Evolutionary conservation across 805 yeast genomes (phyloP).

Genomic region (Candida nitratophila): DNA sequence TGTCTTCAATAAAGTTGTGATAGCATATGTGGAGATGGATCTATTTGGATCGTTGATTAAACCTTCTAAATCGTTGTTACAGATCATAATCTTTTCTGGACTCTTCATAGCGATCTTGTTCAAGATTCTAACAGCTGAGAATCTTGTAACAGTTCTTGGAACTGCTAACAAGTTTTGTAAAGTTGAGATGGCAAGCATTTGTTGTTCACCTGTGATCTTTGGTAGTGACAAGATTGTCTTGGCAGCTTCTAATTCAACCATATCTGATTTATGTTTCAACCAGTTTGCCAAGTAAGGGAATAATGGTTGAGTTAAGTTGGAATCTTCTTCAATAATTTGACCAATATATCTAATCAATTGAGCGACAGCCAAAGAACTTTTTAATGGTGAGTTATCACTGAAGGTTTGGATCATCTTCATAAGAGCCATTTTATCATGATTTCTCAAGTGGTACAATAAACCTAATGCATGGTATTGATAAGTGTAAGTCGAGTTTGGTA

Average conservation of each 20-base stretch:
- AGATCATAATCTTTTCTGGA: conserved; percentile 72
- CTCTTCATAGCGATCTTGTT: conserved; percentile 76
- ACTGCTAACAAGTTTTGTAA: conserved; percentile 75
- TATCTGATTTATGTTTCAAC: conserved; percentile 75
- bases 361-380: conserved; percentile 76
- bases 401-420: conserved; percentile 83
- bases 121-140: conserved; percentile 87
- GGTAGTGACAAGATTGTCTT: conserved; percentile 57
- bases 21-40: conserved; percentile 93
- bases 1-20: conserved; percentile 90
- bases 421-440: conserved; percentile 90
- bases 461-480: conserved; percentile 96
- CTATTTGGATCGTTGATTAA: conserved; percentile 85
- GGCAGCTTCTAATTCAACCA: conserved; percentile 89
- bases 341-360: conserved; percentile 80
- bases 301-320: conserved; percentile 50
- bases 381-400: conserved; percentile 49
- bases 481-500: conserved; percentile 68
- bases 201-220: conserved; percentile 55
- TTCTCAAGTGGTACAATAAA: conserved; percentile 76
- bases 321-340: conserved; percentile 65
- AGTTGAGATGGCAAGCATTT: conserved; percentile 61
- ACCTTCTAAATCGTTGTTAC: conserved; percentile 80
- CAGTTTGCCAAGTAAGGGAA: conserved; percentile 61
- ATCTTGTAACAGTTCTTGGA: conserved; percentile 84